Evolutionary conservation across 2,329 filamentous ascomycete species (phyloP).

Genomic region (Tolypocladium cylindrosporum): DNA sequence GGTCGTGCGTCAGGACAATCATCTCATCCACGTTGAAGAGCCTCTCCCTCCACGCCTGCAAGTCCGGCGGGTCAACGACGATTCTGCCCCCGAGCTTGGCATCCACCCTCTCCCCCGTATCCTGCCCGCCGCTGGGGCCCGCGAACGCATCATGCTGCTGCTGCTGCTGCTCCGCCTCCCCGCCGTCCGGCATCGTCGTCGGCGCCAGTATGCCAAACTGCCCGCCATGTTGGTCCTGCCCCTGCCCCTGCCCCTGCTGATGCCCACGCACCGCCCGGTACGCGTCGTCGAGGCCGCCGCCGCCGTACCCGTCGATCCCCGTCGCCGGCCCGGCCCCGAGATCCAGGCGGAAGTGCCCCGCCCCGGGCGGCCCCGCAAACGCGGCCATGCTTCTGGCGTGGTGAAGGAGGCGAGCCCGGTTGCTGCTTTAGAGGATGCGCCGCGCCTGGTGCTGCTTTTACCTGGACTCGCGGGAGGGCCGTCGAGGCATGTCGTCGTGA

Average conservation of each 20-base stretch:
- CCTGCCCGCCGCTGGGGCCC: not conserved
- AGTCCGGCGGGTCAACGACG: constrained; percentile 55
- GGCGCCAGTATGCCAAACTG: constrained; percentile 38
- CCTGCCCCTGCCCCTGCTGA: not conserved
- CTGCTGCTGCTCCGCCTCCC: not conserved
- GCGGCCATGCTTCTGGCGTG: not conserved
- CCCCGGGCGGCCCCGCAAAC: constrained; percentile 3
- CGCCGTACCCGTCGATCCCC: not conserved
- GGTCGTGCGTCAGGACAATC: constrained; percentile 62
- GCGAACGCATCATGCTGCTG: not conserved
- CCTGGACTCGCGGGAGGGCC: not conserved
- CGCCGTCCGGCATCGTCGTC: constrained; percentile 11
- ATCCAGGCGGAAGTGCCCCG: constrained; percentile 4
- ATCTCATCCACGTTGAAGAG: constrained; percentile 67
- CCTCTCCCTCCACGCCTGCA: constrained; percentile 59
- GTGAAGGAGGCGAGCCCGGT: not conserved
- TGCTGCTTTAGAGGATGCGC: not conserved
- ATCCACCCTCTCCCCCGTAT: constrained; percentile 22
- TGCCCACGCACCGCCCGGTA: not conserved
- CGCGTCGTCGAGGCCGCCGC: not conserved
- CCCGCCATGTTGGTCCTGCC: constrained; percentile 8
- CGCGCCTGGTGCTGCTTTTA: constrained; percentile 4
- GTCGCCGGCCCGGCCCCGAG: constrained; percentile 1
- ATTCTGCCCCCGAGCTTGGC: constrained; percentile 46
- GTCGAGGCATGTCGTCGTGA: not conserved